Evolutionary conservation across 129 eudicot species (phyloP), one percentile per base, ranked within the genome.

Genomic region (Dittrichia graveolens): DNA sequence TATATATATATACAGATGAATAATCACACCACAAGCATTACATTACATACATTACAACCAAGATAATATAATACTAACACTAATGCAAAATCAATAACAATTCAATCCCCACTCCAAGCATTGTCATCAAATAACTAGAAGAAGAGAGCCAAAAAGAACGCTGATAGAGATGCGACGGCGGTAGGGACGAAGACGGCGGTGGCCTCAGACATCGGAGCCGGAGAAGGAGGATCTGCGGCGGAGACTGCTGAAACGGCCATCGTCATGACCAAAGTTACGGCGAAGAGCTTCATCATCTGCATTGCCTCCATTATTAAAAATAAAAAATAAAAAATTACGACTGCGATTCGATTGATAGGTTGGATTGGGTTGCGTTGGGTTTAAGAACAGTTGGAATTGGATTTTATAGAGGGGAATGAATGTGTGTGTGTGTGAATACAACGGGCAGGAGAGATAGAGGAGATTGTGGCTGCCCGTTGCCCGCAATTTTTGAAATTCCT

Each of bases 211-310:
- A 63, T 56, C 12, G 83, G 83, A 7, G 79, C 31, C 11, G 83
- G 83, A 1, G 83, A 79, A 4, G 83, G 83, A 24, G 83, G 79
- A 0, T 79, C 78, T 8, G 50, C 34, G 4, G 78, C 78, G 58
- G 67, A 56, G 18, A 71, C 46, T 38, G 74, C 77, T 5, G 76
- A 61, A 14, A 53, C 71, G n/a, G 74, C 70, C 31, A 73, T 73
- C 58, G 10, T 47, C 75, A 65, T 71, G 18, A 72, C 58, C 55
- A 38, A n/a, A 72, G 63, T 73, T 1, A 40, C 48, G 39, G 48
- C 65, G 43, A 73, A 73, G 63, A 72, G 74, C 45, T 72, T 78
- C 53, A 62, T 61, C 59, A 65, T 46, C 69, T 79, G 73, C 70
- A 47, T 73, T 65, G 74, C 14, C 8, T 73, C 82, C 78, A 72